A percentile compares a stretch with the other conserved stretches of the same genome.
phyloP scores from a whole-genome alignment of 2,329 filamentous ascomycete genomes.

The Fusarium clavum region DNA sequence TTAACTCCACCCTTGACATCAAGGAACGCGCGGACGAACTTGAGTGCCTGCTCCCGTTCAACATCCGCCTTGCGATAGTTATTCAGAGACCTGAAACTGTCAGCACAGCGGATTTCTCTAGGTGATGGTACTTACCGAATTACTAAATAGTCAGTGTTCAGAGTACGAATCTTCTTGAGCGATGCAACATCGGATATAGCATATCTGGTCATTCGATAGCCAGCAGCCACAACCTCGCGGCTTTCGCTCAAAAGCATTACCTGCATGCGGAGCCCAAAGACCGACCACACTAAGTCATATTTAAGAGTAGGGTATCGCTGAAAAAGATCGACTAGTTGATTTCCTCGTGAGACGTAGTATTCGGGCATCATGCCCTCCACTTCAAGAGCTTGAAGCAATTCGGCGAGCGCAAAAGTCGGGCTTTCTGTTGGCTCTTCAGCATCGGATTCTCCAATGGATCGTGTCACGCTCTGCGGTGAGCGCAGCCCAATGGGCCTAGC shows the following conservation, averaged over 20 bases:
- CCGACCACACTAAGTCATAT: conserved; percentile 95
- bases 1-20: conserved; percentile 93
- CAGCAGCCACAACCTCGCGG: conserved; percentile 93
- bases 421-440: conserved; percentile 80
- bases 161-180: conserved; percentile 83
- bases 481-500: conserved; percentile 61
- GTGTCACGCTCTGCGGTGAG: conserved; percentile 68
- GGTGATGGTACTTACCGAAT: conserved; percentile 62
- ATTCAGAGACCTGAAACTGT: conserved; percentile 74
- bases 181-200: conserved; percentile 93
- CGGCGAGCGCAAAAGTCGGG: conserved; percentile 89
- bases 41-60: conserved; percentile 95
- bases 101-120: conserved; percentile 5
- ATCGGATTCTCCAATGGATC: conserved; percentile 69
- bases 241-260: conserved; percentile 96
- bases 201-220: conserved; percentile 92
- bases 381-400: conserved; percentile 91
- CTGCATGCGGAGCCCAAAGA: conserved; percentile 94
- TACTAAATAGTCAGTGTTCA: conserved; percentile 94
- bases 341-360: conserved; percentile 94
- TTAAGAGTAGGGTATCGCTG: conserved; percentile 93
- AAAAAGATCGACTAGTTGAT: conserved; percentile 95
- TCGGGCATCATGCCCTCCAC: conserved; percentile 88
- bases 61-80: conserved; percentile 98
- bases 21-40: conserved; percentile 93